These are phyloP conservation scores for Favolaschia claudopus DNA, from an alignment of 768 basidiomycete species.

Conservation along the genomic window DNA sequence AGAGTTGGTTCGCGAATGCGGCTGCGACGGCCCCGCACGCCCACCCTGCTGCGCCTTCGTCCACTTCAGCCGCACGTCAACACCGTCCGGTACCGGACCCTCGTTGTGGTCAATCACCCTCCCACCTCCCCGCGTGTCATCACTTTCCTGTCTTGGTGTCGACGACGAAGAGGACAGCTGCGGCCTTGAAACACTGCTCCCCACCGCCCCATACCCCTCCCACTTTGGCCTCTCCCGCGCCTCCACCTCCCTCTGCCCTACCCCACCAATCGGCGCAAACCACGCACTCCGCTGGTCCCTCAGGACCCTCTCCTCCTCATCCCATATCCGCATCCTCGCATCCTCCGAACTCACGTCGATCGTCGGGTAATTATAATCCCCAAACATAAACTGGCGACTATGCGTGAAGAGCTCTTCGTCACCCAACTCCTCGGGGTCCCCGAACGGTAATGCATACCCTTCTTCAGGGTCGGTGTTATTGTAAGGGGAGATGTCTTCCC, in stretches of 20 bases:
- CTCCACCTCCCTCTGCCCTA: constrained; percentile 49
- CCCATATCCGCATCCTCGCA: constrained; percentile 72
- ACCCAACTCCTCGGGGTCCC: constrained; percentile 62
- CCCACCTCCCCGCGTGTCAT: constrained; percentile 12
- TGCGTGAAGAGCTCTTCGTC: constrained; percentile 83
- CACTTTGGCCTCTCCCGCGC: constrained; percentile 49
- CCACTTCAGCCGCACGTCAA: constrained; percentile 57
- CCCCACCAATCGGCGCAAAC: constrained; percentile 66
- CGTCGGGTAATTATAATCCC: constrained; percentile 89
- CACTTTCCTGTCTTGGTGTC: neutral
- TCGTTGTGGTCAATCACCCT: constrained; percentile 59
- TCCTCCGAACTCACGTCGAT: constrained; percentile 87
- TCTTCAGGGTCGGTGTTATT: constrained; percentile 33
- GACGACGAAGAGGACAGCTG: constrained; percentile 14
- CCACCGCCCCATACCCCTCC: constrained; percentile 68
- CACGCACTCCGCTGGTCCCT: constrained; percentile 77
- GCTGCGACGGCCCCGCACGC: constrained; percentile 5
- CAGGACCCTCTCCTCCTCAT: constrained; percentile 87
- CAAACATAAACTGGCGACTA: constrained; percentile 83
- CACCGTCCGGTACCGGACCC: constrained; percentile 35
- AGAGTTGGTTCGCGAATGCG: constrained; percentile 28
- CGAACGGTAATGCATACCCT: constrained; percentile 72
- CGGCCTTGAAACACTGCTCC: constrained; percentile 32
- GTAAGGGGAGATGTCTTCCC: constrained; percentile 34
- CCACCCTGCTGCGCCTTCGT: constrained; percentile 32